phyloP scores from a whole-genome alignment of 352 stramenopile species.

The Phytophthora europaea region DNA sequence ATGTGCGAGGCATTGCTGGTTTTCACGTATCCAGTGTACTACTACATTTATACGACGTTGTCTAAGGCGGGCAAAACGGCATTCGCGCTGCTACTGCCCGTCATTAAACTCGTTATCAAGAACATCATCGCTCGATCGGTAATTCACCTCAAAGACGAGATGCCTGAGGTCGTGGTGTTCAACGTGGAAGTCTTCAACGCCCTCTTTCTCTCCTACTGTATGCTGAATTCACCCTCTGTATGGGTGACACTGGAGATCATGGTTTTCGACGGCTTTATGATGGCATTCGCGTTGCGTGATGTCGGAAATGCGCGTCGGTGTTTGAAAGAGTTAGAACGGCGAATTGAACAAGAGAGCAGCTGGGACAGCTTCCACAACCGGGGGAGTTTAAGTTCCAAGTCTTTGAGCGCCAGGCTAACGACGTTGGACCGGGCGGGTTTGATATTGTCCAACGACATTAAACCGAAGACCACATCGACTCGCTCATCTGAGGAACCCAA shows the following conservation, averaged over 20 bases:
- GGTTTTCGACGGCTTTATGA: background rate
- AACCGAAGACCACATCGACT: background rate
- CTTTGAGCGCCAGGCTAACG: background rate
- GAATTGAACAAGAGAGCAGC: background rate
- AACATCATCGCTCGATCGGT: background rate
- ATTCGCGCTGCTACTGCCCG: background rate
- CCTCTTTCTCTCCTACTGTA: background rate
- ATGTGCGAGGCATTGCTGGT: background rate
- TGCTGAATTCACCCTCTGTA: background rate
- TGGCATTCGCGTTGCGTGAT: background rate
- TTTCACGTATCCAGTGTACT: background rate
- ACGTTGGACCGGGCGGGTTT: conserved; percentile 1
- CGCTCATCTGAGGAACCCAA: background rate
- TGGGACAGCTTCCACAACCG: background rate
- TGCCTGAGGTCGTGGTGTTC: background rate
- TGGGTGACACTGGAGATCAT: conserved; percentile 2
- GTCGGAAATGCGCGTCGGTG: background rate
- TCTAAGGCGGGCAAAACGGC: background rate
- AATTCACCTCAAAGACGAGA: background rate
- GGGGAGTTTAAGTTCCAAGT: background rate
- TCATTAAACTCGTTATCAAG: conserved; percentile 2
- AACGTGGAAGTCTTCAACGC: conserved; percentile 5
- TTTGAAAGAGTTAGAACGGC: background rate
- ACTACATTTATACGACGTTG: background rate
- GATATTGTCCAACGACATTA: background rate